A percentile compares a stretch with the other conserved stretches of the same genome.
Conservation (phyloP, 495 filamentous ascomycete genomes). For the Monascus purpureus region DNA sequence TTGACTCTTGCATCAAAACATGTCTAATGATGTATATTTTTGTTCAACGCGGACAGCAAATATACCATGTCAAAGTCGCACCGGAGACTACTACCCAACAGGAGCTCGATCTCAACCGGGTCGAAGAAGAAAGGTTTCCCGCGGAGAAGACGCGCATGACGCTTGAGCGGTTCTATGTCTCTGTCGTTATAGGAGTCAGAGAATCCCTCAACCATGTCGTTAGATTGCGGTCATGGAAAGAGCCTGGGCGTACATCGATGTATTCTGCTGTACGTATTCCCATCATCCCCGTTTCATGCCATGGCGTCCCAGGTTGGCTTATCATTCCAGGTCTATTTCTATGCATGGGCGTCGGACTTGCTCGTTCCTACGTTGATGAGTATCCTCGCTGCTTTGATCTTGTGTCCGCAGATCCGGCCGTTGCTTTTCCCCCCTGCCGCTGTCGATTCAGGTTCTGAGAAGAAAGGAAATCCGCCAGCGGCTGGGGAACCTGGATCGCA, state of each 20-base stretch:
- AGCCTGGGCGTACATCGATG: slow-evolving; percentile 50
- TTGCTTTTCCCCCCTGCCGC: slow-evolving; percentile 62
- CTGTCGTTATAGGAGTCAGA: slow-evolving; percentile 53
- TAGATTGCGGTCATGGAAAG: slow-evolving; percentile 67
- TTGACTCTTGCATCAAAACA: no score
- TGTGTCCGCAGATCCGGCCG: slow-evolving; percentile 47
- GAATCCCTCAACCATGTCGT: slow-evolving; percentile 58
- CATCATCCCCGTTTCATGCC: slow-evolving; percentile 2
- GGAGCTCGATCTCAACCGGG: slow-evolving; percentile 67
- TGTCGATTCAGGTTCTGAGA: slow-evolving; percentile 45
- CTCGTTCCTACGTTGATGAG: slow-evolving; percentile 46
- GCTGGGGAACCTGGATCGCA: slow-evolving; percentile 60
- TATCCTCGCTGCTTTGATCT: slow-evolving; percentile 49
- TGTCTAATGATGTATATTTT: no score
- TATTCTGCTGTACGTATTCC: slow-evolving; percentile 44
- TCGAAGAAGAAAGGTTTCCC: slow-evolving; percentile 73
- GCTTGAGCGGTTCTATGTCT: slow-evolving; percentile 73
- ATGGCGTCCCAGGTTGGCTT: not conserved
- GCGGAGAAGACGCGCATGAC: slow-evolving; percentile 73
- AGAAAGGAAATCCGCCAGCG: slow-evolving; percentile 33
- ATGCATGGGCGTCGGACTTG: slow-evolving; percentile 65
- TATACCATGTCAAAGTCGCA: slow-evolving; percentile 71
- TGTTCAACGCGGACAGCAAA: slow-evolving; percentile 55
- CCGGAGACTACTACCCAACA: slow-evolving; percentile 30
- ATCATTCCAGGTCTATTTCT: slow-evolving; percentile 48